phyloP scores from a whole-genome alignment of 805 yeast genomes.

The Dipodascopsis uninucleata region DNA sequence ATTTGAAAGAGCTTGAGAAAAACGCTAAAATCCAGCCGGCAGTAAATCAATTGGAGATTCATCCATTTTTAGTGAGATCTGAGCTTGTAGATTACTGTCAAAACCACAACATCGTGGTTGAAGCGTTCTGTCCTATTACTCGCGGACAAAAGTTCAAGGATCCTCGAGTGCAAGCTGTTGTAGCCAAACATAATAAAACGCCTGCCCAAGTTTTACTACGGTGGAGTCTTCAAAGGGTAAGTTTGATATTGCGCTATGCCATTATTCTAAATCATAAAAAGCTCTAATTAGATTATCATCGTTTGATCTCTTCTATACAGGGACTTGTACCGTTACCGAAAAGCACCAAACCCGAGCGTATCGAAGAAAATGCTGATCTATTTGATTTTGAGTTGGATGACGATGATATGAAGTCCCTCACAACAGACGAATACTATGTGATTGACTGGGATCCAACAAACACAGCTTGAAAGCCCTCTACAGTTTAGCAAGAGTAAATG shows the following conservation, averaged over 20 bases:
- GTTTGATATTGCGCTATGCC: neutral
- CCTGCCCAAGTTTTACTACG: slow-evolving; percentile 63
- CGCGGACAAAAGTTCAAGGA: slow-evolving; percentile 37
- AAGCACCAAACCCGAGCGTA: slow-evolving; percentile 51
- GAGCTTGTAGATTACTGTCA: slow-evolving; percentile 61
- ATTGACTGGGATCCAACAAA: slow-evolving; percentile 40
- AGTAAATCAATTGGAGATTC: slow-evolving; percentile 77
- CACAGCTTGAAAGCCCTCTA: slow-evolving; percentile 27
- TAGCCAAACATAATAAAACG: slow-evolving; percentile 48
- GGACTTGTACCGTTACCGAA: slow-evolving; percentile 64
- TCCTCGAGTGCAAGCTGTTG: slow-evolving; percentile 41
- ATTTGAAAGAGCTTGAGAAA: slow-evolving; percentile 49
- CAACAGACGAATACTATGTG: slow-evolving; percentile 33
- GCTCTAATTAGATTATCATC: neutral
- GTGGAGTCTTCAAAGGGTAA: slow-evolving; percentile 52
- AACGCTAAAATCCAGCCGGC: slow-evolving; percentile 53
- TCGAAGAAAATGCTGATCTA: slow-evolving; percentile 54
- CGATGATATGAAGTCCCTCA: slow-evolving; percentile 34
- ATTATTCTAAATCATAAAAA: neutral
- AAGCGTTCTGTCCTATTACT: slow-evolving; percentile 79
- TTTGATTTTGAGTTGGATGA: slow-evolving; percentile 42
- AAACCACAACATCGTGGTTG: slow-evolving; percentile 53
- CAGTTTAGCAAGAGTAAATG: too few species aligned
- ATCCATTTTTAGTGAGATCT: slow-evolving; percentile 74
- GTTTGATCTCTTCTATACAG: too few species aligned